Evolutionary conservation across 768 basidiomycete genomes (phyloP), one percentile per base, ranked within the genome.

Genomic region (Tylopilus subfusipes): DNA sequence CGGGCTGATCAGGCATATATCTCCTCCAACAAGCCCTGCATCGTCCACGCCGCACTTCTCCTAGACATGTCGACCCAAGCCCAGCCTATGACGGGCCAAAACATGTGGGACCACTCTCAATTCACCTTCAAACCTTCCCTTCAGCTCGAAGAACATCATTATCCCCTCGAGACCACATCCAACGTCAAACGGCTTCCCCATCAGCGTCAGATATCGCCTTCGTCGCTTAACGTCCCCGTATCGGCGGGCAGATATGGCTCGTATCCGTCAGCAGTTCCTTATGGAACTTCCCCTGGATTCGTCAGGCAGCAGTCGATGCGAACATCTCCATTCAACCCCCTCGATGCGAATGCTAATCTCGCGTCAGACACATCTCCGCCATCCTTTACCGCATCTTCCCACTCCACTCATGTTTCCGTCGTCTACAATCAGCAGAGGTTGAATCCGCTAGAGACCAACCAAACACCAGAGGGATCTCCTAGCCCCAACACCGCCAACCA

Each of bases 61-160:
- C 31, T 30, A 4, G 42, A n/a, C 45, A 72, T 72, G 68, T 61
- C 70, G 9, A 58, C 58, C 0, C 60, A 63, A 39, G 52, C 63
- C 0, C 68, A 62, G 3, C 43, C 44, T 22, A 46, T 54, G 40
- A 53, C 31, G 0, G 40, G 31, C 12, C 55, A 59, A 22, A 48
- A 46, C 39, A 16, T 52, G 7, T 70, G 69, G 70, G 55, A 61
- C 38, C 58, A 60, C 2, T 24, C 44, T 0, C 59, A 58, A 11
- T 63, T 55, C 48, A 2, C 54, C 2, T 43, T 63, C 46, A 58
- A 46, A 12, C 63, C 56, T 4, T 47, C 64, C 11, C 57, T 63
- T 10, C 65, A 70, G 24, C 71, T 72, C 43, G 69, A 72, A 22
- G 68, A 72, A 22, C 53, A 55, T 2, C 42, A 59, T 1, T 64